Conservation (phyloP, 805 yeast species). For the Metschnikowia lochheadii region DNA sequence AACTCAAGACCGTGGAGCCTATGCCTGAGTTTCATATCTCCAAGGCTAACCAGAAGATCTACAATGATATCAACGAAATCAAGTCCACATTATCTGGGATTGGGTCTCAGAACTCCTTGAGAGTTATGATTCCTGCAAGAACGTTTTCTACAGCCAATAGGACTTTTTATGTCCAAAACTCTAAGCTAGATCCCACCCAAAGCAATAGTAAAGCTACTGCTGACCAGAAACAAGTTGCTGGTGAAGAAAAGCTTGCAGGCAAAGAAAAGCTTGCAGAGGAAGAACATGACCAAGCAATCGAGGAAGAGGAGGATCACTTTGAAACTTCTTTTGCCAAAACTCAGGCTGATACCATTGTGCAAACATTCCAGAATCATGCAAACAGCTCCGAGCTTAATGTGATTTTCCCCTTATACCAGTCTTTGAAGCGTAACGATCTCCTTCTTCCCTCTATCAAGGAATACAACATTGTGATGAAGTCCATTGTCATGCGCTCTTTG, state of each 20-base stretch:
- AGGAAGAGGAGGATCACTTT: conserved; percentile 12
- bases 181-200: not conserved
- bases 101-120: conserved; percentile 9
- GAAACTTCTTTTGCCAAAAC: conserved; percentile 18
- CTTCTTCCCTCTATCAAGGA: conserved; percentile 48
- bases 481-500: conserved; percentile 49
- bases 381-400: conserved; percentile 26
- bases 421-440: conserved; percentile 33
- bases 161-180: not conserved
- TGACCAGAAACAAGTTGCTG: not conserved
- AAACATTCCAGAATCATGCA: conserved; percentile 15
- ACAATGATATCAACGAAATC: conserved; percentile 24
- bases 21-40: conserved; percentile 27
- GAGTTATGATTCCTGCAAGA: conserved; percentile 8
- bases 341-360: conserved; percentile 20
- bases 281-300: no score
- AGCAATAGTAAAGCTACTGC: not conserved
- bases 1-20: not conserved
- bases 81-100: conserved; percentile 23
- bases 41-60: conserved; percentile 28
- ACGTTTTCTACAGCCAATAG: conserved; percentile 7
- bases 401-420: conserved; percentile 40
- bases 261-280: not conserved
- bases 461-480: conserved; percentile 52
- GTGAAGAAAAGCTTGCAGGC: not conserved